These are phyloP conservation scores for Elongisporangium undulatum DNA, from an alignment of 352 stramenopile genomes.

Conservation along the genomic window DNA sequence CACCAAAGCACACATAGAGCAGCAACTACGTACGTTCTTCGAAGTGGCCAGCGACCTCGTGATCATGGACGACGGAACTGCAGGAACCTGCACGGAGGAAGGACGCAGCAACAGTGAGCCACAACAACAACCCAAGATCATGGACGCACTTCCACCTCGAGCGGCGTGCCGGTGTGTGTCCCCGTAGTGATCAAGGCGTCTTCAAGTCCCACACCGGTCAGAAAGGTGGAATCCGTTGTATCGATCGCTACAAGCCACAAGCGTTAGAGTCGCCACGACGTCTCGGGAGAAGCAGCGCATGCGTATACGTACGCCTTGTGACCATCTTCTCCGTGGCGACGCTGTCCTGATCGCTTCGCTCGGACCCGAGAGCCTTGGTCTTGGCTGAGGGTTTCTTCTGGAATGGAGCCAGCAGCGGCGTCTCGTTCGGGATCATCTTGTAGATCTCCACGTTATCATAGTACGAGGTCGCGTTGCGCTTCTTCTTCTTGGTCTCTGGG, in stretches of 20 bases:
- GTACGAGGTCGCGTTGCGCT: slow-evolving; percentile 23
- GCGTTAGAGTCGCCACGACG: not conserved
- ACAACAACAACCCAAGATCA: not conserved
- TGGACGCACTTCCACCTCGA: not conserved
- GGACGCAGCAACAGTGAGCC: not conserved
- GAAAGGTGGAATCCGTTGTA: slow-evolving; percentile 61
- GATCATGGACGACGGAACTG: slow-evolving; percentile 46
- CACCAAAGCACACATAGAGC: too few species aligned
- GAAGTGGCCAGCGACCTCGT: slow-evolving; percentile 38
- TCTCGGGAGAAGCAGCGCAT: not conserved
- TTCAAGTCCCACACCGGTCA: slow-evolving; percentile 73
- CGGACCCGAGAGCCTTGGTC: slow-evolving; percentile 8
- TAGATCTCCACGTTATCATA: slow-evolving; percentile 83
- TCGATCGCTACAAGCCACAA: slow-evolving; percentile 15
- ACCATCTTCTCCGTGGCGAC: not conserved
- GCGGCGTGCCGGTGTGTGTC: not conserved
- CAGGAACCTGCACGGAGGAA: slow-evolving; percentile 26
- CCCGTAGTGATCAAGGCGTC: slow-evolving; percentile 30
- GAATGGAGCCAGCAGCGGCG: slow-evolving; percentile 49
- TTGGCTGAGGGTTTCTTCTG: slow-evolving; percentile 21
- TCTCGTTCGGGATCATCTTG: slow-evolving; percentile 73
- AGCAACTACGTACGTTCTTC: slow-evolving; percentile 13
- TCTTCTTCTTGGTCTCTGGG: slow-evolving; percentile 66
- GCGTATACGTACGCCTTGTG: not conserved
- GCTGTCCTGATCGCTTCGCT: not conserved